A percentile compares a stretch with the other conserved stretches of the same genome.
These are phyloP conservation scores for Spergularia azorica DNA, from an alignment of 179 eudicot species.

Conservation along the genomic window DNA sequence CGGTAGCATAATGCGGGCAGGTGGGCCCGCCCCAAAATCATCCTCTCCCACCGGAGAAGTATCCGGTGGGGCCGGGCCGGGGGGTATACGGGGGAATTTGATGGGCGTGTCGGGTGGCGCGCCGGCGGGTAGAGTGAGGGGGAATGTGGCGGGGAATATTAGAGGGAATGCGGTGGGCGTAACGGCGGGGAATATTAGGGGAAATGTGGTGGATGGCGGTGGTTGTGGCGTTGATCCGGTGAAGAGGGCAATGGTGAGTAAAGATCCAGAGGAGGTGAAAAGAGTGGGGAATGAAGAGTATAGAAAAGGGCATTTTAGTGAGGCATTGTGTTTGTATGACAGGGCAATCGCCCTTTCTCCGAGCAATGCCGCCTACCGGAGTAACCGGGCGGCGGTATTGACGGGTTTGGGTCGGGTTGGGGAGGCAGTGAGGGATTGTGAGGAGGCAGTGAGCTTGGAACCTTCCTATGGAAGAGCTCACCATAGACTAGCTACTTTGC, in stretches of 20 bases:
- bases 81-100: too few species aligned
- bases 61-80: neutral
- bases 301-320: constrained; percentile 50
- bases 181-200: neutral
- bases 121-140: constrained; percentile 30
- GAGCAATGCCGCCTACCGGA: constrained; percentile 60
- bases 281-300: constrained; percentile 70
- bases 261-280: constrained; percentile 62
- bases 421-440: constrained; percentile 77
- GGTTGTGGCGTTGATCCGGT: constrained; percentile 30
- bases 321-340: constrained; percentile 75
- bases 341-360: constrained; percentile 61
- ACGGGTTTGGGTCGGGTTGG: constrained; percentile 50
- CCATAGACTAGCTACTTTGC: constrained; percentile 72
- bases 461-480: constrained; percentile 67
- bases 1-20: constrained; percentile 78
- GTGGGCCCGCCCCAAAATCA: constrained; percentile 1
- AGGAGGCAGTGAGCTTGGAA: constrained; percentile 75
- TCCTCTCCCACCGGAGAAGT: neutral
- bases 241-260: constrained; percentile 31
- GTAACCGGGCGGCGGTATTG: constrained; percentile 74
- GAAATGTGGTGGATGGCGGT: constrained; percentile 21
- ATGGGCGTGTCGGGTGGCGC: constrained; percentile 21
- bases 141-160: neutral
- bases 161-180: neutral